These are phyloP conservation scores for Sugiyamaella sp. DNA, from an alignment of 1,139 yeast species.

Conservation along the genomic window DNA sequence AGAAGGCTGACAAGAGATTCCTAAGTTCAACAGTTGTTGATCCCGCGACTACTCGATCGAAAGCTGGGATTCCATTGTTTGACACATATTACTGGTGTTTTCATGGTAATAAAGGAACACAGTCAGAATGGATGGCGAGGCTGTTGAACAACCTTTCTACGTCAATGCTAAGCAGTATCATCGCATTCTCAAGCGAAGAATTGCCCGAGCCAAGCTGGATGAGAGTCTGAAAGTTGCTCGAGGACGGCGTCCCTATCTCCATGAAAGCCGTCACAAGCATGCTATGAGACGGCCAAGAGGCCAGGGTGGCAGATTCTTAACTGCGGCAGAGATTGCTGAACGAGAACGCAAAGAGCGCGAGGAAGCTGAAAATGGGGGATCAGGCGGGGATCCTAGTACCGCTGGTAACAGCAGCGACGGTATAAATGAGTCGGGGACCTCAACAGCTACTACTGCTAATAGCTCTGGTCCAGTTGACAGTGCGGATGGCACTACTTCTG, in stretches of 20 bases:
- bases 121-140: constrained; percentile 33
- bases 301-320: constrained; percentile 94
- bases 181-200: constrained; percentile 86
- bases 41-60: no score
- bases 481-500: not conserved
- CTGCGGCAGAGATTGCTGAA: constrained; percentile 96
- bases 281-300: constrained; percentile 99
- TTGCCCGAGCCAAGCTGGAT: constrained; percentile 91
- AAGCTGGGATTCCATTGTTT: no score
- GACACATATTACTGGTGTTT: no score
- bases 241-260: constrained; percentile 91
- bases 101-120: no score
- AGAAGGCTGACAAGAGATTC: no score
- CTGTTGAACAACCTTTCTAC: constrained; percentile 86
- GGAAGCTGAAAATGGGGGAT: constrained; percentile 25
- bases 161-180: constrained; percentile 98
- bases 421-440: not conserved
- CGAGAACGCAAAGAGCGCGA: constrained; percentile 58
- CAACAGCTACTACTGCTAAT: not conserved
- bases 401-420: not conserved
- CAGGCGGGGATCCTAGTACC: constrained; percentile 10
- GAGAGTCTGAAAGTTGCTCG: constrained; percentile 85
- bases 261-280: constrained; percentile 96
- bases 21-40: no score
- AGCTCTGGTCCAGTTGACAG: not conserved